These are phyloP conservation scores for Linnemannia elongata DNA, from an alignment of 192 early-diverging fungal genomes.

Conservation along the genomic window DNA sequence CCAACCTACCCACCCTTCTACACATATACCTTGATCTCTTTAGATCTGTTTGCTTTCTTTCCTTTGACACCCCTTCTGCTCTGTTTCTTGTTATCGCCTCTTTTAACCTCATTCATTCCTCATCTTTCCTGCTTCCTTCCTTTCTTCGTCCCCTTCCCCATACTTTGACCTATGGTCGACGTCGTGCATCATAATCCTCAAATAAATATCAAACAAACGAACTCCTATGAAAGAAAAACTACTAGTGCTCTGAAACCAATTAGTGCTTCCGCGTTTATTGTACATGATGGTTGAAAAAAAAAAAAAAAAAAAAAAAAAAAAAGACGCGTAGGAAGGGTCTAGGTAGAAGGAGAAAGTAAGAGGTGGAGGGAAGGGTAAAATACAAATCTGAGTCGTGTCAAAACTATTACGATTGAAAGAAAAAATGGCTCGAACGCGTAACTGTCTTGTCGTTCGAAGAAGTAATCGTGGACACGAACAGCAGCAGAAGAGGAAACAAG, in stretches of 20 bases:
- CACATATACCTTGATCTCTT: constrained; percentile 5
- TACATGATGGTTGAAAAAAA: neutral
- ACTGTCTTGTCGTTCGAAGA: too few species aligned
- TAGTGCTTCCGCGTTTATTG: neutral
- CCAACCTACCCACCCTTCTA: neutral
- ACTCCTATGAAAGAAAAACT: neutral
- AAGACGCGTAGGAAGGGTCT: neutral
- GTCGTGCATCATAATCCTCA: neutral
- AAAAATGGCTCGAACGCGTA: too few species aligned
- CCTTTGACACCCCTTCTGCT: neutral
- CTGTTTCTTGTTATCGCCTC: neutral
- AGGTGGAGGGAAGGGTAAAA: neutral
- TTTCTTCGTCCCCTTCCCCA: neutral
- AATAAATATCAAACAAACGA: neutral
- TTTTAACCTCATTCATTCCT: neutral
- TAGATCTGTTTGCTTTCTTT: neutral
- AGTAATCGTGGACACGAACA: neutral
- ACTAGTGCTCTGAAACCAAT: neutral
- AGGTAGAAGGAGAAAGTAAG: neutral
- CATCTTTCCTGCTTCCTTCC: neutral
- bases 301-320: neutral
- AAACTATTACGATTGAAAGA: too few species aligned
- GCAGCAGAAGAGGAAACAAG: neutral
- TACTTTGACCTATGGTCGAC: neutral
- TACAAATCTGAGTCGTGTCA: neutral